Conservation (phyloP, 257 asterid species). For the Ligustrum vulgare region DNA sequence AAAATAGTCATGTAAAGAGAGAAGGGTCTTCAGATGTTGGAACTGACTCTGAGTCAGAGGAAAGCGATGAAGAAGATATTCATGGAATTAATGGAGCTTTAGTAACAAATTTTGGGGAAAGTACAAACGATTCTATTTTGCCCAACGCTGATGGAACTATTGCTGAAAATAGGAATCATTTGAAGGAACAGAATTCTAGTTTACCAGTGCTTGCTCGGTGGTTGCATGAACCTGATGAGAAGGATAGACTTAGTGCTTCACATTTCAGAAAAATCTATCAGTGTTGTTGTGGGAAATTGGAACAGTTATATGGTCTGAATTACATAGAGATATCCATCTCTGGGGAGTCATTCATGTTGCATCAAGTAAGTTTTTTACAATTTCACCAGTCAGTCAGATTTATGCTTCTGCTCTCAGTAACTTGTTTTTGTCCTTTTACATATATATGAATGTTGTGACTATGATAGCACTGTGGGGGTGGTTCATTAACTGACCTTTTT, state of each 20-base stretch:
- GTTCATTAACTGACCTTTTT: neutral
- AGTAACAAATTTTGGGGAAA: conserved; percentile 27
- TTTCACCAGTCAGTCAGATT: neutral
- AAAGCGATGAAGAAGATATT: conserved; percentile 48
- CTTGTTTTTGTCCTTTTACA: neutral
- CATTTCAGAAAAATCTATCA: conserved; percentile 83
- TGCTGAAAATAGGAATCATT: conserved; percentile 25
- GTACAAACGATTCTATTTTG: conserved; percentile 8
- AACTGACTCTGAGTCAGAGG: conserved; percentile 45
- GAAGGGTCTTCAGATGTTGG: conserved; percentile 28
- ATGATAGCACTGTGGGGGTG: neutral
- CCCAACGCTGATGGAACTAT: conserved; percentile 21
- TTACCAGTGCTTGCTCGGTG: conserved; percentile 67
- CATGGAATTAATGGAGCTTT: conserved; percentile 33
- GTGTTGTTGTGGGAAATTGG: conserved; percentile 76
- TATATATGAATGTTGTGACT: neutral
- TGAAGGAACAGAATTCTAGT: conserved; percentile 33
- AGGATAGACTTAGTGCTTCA: conserved; percentile 69
- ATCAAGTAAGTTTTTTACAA: conserved; percentile 61
- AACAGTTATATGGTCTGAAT: conserved; percentile 54
- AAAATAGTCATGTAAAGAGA: conserved; percentile 26
- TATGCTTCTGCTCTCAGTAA: neutral
- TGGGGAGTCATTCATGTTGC: conserved; percentile 98
- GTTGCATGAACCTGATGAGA: conserved; percentile 82
- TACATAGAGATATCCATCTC: conserved; percentile 73